A percentile compares a stretch with the other conserved stretches of the same genome.
Conservation (phyloP, 495 filamentous ascomycete species). For the Hypoxylon lenormandii region DNA sequence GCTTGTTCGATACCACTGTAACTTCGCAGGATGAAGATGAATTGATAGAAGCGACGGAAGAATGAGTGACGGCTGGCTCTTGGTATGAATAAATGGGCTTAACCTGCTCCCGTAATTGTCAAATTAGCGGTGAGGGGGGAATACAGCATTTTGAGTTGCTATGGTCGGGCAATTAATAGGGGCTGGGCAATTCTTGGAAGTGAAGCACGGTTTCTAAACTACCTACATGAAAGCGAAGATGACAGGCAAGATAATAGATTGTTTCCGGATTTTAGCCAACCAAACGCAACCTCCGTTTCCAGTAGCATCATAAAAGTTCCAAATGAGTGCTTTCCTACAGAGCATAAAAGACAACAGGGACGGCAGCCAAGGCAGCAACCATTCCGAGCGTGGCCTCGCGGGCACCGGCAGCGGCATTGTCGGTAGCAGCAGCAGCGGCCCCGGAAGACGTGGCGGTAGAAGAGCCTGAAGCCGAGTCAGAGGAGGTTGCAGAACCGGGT, state of each 20-base stretch:
- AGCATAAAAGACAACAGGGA: constrained; percentile 14
- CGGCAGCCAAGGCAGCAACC: constrained; percentile 20
- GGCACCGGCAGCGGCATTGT: not conserved
- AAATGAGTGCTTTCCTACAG: not conserved
- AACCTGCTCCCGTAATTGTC: too few species aligned
- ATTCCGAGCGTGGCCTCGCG: constrained; percentile 12
- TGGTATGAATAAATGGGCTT: too few species aligned
- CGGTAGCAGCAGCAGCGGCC: not conserved
- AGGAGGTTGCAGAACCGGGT: not conserved
- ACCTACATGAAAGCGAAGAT: too few species aligned
- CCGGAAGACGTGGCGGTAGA: not conserved
- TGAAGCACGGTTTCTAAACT: too few species aligned
- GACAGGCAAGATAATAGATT: too few species aligned
- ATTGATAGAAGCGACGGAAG: too few species aligned
- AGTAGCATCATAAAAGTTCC: not conserved
- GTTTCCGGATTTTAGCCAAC: too few species aligned
- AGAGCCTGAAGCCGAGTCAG: constrained; percentile 21
- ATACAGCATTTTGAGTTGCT: too few species aligned
- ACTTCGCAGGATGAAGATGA: not conserved
- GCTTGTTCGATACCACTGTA: constrained; percentile 2
- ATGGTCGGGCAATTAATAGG: too few species aligned
- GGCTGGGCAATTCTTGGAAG: too few species aligned
- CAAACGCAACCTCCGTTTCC: not conserved
- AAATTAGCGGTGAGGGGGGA: too few species aligned
- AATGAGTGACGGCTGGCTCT: too few species aligned